Evolutionary conservation across 75 land plant species (phyloP).

Genomic region (Picea sitchensis): DNA sequence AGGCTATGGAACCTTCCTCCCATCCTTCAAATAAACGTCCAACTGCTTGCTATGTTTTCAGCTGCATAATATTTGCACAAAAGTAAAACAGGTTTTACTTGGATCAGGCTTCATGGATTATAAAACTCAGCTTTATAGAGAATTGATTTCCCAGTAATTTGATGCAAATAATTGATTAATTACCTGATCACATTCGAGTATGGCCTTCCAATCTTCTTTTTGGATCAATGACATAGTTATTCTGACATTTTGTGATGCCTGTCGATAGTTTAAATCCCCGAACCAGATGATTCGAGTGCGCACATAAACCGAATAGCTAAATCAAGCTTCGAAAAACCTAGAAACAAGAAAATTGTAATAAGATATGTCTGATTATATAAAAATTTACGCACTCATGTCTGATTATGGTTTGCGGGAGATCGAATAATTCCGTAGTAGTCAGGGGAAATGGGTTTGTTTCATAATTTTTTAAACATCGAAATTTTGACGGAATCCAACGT

Average conservation of each 20-base stretch:
- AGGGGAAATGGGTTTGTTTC: slow-evolving; percentile 48
- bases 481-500: slow-evolving; percentile 61
- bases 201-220: slow-evolving; percentile 43
- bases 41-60: slow-evolving; percentile 37
- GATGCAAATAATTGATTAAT: neutral
- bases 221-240: slow-evolving; percentile 32
- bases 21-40: slow-evolving; percentile 73
- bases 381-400: slow-evolving; percentile 67
- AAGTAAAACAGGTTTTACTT: no score
- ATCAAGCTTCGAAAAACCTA: neutral
- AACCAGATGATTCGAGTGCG: slow-evolving; percentile 64
- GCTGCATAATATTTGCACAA: slow-evolving; percentile 20
- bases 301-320: no score
- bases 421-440: slow-evolving; percentile 14
- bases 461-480: slow-evolving; percentile 57
- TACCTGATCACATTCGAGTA: slow-evolving; percentile 60
- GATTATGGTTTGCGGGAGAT: slow-evolving; percentile 36
- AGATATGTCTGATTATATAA: neutral
- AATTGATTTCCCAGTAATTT: no score
- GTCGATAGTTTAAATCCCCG: slow-evolving; percentile 82
- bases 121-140: no score
- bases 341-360: no score
- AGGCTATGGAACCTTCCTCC: slow-evolving; percentile 63
- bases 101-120: no score
- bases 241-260: slow-evolving; percentile 39